These are phyloP conservation scores for Endocalyx cinctus DNA, from an alignment of 2,329 filamentous ascomycete species.

Conservation along the genomic window DNA sequence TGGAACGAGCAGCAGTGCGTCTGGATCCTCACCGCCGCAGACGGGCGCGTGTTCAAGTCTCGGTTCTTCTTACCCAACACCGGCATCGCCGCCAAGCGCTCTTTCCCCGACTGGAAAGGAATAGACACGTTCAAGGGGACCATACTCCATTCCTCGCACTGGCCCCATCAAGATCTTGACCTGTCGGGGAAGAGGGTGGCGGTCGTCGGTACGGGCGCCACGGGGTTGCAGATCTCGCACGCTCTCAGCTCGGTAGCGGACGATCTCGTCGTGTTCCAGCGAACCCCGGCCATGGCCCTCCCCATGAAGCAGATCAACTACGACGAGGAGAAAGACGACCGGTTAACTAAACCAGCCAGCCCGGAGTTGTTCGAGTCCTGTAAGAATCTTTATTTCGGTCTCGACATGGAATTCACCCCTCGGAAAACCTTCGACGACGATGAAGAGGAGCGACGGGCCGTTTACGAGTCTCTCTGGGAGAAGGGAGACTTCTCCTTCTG, in stretches of 20 bases:
- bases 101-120: conserved; percentile 30
- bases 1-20: conserved; percentile 30
- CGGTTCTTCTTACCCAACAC: conserved; percentile 41
- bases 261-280: conserved; percentile 21
- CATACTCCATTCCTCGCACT: conserved; percentile 13
- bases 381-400: too few species aligned
- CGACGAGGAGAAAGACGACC: conserved; percentile 7
- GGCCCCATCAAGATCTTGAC: conserved; percentile 11
- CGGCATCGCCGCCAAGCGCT: conserved; percentile 44
- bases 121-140: conserved; percentile 13
- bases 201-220: conserved; percentile 29
- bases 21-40: conserved; percentile 41
- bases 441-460: too few species aligned
- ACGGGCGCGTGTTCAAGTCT: conserved; percentile 32
- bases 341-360: conserved; percentile 7
- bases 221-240: conserved; percentile 27
- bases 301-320: conserved; percentile 7
- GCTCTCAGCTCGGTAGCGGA: conserved; percentile 16
- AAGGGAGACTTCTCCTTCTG: too few species aligned
- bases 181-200: conserved; percentile 21
- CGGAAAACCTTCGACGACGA: too few species aligned
- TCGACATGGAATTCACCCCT: too few species aligned
- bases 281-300: conserved; percentile 21
- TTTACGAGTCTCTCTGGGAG: too few species aligned
- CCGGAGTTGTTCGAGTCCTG: conserved; percentile 7